phyloP scores from a whole-genome alignment of 2,329 filamentous ascomycete genomes.

The Endothia cerciana region DNA sequence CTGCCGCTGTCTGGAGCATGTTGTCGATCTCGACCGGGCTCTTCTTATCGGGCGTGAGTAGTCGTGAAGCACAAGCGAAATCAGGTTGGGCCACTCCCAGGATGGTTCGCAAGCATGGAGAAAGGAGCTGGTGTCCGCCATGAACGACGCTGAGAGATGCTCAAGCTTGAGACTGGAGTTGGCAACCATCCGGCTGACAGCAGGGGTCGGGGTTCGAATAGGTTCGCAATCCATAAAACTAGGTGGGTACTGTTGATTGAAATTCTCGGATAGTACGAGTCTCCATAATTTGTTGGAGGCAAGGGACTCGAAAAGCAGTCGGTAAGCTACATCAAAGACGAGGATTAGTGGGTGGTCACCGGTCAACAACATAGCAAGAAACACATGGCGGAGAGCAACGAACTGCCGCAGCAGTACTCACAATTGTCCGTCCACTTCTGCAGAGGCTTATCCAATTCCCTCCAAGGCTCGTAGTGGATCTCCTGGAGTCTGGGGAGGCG shows the following conservation, averaged over 20 bases:
- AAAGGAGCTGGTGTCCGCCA: slow-evolving; percentile 39
- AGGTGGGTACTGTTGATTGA: slow-evolving; percentile 38
- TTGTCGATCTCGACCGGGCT: slow-evolving; percentile 31
- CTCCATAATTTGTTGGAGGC: slow-evolving; percentile 30
- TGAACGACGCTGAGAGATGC: slow-evolving; percentile 38
- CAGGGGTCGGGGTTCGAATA: slow-evolving; percentile 31
- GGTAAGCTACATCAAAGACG: slow-evolving; percentile 31
- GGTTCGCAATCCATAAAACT: slow-evolving; percentile 30
- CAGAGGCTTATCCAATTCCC: slow-evolving; percentile 34
- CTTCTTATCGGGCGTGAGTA: slow-evolving; percentile 34
- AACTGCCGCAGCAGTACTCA: slow-evolving; percentile 32
- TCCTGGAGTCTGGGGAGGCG: slow-evolving; percentile 38
- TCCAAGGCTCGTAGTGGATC: slow-evolving; percentile 40
- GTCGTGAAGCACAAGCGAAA: slow-evolving; percentile 39
- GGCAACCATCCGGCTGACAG: slow-evolving; percentile 33
- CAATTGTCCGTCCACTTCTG: slow-evolving; percentile 30
- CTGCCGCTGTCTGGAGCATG: slow-evolving; percentile 34
- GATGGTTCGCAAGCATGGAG: slow-evolving; percentile 33
- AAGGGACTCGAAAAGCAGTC: slow-evolving; percentile 33
- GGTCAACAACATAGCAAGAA: too few species aligned
- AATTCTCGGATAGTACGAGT: slow-evolving; percentile 38
- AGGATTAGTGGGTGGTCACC: slow-evolving; percentile 9
- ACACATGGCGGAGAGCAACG: too few species aligned
- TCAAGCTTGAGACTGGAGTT: slow-evolving; percentile 36
- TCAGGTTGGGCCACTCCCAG: slow-evolving; percentile 39